Conservation (phyloP, 2,329 filamentous ascomycete genomes). For the Nemania sp. region DNA sequence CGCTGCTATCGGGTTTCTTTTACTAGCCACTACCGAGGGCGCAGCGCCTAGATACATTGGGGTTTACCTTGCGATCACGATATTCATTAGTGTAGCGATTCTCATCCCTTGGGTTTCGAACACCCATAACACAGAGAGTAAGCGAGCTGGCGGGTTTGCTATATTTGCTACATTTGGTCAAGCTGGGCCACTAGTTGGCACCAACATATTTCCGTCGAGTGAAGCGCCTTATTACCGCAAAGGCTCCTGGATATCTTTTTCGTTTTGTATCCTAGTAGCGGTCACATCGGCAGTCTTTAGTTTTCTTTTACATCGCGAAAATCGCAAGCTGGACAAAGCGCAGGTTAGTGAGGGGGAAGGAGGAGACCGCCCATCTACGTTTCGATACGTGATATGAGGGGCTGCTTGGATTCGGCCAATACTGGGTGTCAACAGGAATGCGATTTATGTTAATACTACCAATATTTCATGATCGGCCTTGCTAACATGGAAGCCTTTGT, state of each 20-base stretch:
- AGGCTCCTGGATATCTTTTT: constrained; percentile 54
- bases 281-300: constrained; percentile 35
- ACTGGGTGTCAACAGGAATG: no score
- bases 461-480: no score
- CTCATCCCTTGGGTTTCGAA: constrained; percentile 55
- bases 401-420: neutral
- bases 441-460: no score
- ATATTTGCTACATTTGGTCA: constrained; percentile 56
- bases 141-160: constrained; percentile 52
- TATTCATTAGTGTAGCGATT: constrained; percentile 53
- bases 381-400: constrained; percentile 38
- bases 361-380: constrained; percentile 6
- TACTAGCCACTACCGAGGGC: constrained; percentile 53
- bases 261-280: constrained; percentile 45
- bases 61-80: constrained; percentile 54
- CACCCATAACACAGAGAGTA: constrained; percentile 53
- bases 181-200: constrained; percentile 50
- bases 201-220: constrained; percentile 51
- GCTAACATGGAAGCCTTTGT: no score
- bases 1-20: constrained; percentile 55
- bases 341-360: constrained; percentile 5
- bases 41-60: constrained; percentile 53
- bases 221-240: constrained; percentile 53
- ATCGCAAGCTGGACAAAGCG: constrained; percentile 29
- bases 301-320: constrained; percentile 34